Percentiles rank a stretch among this genome's conserved stretches.
Evolutionary conservation across 2,329 filamentous ascomycete genomes (phyloP).

Genomic region (Epichloe elymi): DNA sequence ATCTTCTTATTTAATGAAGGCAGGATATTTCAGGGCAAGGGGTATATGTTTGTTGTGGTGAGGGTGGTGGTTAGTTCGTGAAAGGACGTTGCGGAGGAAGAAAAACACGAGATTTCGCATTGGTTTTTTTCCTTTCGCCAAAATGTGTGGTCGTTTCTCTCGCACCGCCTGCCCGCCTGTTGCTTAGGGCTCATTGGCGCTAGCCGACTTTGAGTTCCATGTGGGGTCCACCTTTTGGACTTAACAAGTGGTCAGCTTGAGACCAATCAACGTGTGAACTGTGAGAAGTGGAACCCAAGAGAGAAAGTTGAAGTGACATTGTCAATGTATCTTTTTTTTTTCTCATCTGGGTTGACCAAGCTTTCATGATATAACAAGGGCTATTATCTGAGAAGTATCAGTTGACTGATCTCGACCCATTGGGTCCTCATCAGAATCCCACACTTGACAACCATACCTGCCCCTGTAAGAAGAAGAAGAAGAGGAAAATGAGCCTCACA

Average conservation of each 20-base stretch:
- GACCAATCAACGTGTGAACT: not conserved
- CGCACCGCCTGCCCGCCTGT: not conserved
- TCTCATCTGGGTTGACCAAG: not conserved
- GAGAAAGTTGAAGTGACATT: not conserved
- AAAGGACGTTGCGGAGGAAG: not conserved
- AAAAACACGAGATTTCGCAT: constrained; percentile 10
- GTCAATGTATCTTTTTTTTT: not conserved
- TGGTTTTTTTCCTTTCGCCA: constrained; percentile 9
- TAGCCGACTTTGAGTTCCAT: constrained; percentile 12
- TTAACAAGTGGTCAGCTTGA: not conserved
- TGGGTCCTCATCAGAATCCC: not conserved
- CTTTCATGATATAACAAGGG: not conserved
- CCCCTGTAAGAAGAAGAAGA: not conserved
- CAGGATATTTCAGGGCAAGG: constrained; percentile 94
- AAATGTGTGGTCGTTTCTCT: constrained; percentile 17
- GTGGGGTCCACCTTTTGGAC: not conserved
- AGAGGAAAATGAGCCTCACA: constrained; percentile 2
- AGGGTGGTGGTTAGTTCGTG: constrained; percentile 8
- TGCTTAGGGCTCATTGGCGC: constrained; percentile 25
- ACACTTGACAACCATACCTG: not conserved
- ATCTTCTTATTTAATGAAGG: constrained; percentile 86
- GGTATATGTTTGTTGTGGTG: constrained; percentile 12
- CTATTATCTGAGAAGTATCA: not conserved
- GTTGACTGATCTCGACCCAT: not conserved
- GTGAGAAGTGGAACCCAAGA: not conserved